Conservation (phyloP, 1,284 basidiomycete species). For the Cryptococcus hybrid region DNA sequence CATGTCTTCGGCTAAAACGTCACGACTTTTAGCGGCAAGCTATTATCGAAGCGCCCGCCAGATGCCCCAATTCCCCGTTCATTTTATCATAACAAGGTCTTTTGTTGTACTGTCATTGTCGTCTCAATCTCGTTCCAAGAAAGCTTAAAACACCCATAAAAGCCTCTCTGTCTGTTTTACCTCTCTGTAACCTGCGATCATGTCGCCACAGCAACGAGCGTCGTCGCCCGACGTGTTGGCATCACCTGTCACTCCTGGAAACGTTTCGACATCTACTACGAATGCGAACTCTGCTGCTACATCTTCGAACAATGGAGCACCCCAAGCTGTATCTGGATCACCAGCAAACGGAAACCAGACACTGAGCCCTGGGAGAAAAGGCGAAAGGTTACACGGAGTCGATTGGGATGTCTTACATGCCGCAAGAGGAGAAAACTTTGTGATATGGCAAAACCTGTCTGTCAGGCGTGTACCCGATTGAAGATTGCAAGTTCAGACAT, state of each 20-base stretch:
- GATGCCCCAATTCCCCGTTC: too few relatives aligned
- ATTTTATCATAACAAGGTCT: too few relatives aligned
- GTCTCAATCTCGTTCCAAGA: too few relatives aligned
- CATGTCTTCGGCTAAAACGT: too few relatives aligned
- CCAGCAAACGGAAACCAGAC: neutral
- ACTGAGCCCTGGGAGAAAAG: conserved; percentile 12
- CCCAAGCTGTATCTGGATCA: neutral
- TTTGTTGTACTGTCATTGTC: too few relatives aligned
- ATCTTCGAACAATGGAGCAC: too few relatives aligned
- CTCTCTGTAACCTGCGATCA: neutral
- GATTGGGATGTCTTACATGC: conserved; percentile 26
- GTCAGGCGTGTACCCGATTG: conserved; percentile 24
- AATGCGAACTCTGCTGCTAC: too few relatives aligned
- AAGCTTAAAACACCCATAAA: too few relatives aligned
- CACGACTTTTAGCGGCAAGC: too few relatives aligned
- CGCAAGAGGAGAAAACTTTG: conserved; percentile 30
- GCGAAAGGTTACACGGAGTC: conserved; percentile 24
- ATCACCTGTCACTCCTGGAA: neutral
- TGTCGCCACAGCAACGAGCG: neutral
- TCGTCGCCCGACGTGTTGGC: neutral
- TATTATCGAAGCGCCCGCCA: too few relatives aligned
- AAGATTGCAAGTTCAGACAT: conserved; percentile 17
- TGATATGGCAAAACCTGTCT: conserved; percentile 23
- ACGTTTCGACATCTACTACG: neutral
- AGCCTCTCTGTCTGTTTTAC: too few relatives aligned